Evolutionary conservation across 2,329 filamentous ascomycete species (phyloP).

Genomic region (Diaporthe sp.): DNA sequence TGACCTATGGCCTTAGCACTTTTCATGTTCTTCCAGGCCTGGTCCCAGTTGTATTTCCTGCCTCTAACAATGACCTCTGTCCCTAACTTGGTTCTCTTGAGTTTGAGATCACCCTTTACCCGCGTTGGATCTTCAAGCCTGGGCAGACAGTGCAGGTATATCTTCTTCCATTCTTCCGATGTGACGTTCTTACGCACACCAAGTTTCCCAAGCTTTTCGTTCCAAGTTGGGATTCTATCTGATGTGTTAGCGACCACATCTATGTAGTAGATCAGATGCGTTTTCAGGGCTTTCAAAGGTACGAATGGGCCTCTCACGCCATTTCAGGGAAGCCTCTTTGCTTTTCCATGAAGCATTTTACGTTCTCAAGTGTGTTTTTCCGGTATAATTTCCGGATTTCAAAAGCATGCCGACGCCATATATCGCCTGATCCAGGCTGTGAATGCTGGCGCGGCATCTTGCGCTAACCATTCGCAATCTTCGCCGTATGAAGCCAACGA

Average conservation of each 20-base stretch:
- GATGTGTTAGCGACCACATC: neutral
- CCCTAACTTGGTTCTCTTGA: neutral
- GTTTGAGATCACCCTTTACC: neutral
- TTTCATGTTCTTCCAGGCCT: conserved; percentile 10
- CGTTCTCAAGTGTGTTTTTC: neutral
- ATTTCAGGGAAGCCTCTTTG: neutral
- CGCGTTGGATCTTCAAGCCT: neutral
- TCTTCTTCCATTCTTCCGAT: neutral
- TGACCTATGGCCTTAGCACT: neutral
- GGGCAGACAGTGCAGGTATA: neutral
- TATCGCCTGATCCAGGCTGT: neutral
- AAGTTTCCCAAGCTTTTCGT: neutral
- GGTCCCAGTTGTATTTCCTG: neutral
- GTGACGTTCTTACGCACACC: neutral
- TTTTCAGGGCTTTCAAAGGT: neutral
- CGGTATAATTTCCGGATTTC: neutral
- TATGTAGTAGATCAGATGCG: neutral
- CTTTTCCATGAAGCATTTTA: neutral
- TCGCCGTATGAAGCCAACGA: too few relatives aligned
- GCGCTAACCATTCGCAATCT: neutral
- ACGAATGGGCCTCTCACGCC: neutral
- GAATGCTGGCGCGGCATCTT: neutral
- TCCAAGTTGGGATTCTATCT: neutral
- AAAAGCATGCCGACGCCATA: neutral
- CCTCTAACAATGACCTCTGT: neutral